These are phyloP conservation scores for Gonapodya sp. DNA, from an alignment of 192 early-diverging fungal species.

Conservation along the genomic window DNA sequence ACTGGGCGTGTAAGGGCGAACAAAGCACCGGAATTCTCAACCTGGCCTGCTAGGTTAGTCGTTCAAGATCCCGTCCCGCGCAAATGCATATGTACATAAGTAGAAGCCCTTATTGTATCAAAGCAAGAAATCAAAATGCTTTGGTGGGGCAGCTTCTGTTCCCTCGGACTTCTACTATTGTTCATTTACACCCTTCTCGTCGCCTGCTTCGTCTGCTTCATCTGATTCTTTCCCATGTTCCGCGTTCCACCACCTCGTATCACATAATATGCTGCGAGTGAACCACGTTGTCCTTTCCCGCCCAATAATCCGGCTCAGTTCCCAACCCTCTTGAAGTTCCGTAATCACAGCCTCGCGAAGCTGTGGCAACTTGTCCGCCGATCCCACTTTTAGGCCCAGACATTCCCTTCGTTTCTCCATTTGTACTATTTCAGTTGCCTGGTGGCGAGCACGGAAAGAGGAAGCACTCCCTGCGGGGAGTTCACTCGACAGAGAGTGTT, in stretches of 20 bases:
- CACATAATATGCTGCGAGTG: background rate
- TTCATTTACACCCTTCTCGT: too few relatives aligned
- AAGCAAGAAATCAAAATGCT: too few relatives aligned
- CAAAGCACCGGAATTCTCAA: too few relatives aligned
- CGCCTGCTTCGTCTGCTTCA: too few relatives aligned
- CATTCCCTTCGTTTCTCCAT: background rate
- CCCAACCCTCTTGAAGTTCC: background rate
- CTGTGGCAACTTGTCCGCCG: background rate
- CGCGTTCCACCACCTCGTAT: background rate
- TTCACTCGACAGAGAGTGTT: background rate
- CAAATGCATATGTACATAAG: too few relatives aligned
- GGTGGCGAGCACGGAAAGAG: background rate
- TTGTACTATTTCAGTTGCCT: background rate
- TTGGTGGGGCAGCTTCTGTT: too few relatives aligned
- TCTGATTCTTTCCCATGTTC: background rate
- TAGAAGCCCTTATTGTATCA: too few relatives aligned
- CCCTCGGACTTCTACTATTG: too few relatives aligned
- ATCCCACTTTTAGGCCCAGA: background rate
- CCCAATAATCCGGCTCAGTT: background rate
- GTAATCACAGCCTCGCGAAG: background rate
- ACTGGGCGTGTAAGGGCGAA: too few relatives aligned
- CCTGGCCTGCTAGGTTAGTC: too few relatives aligned
- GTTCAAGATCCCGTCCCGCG: too few relatives aligned
- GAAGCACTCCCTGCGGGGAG: background rate
- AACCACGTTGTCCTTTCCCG: background rate